phyloP scores from a whole-genome alignment of 495 filamentous ascomycete species.

The Penicillium steckii region DNA sequence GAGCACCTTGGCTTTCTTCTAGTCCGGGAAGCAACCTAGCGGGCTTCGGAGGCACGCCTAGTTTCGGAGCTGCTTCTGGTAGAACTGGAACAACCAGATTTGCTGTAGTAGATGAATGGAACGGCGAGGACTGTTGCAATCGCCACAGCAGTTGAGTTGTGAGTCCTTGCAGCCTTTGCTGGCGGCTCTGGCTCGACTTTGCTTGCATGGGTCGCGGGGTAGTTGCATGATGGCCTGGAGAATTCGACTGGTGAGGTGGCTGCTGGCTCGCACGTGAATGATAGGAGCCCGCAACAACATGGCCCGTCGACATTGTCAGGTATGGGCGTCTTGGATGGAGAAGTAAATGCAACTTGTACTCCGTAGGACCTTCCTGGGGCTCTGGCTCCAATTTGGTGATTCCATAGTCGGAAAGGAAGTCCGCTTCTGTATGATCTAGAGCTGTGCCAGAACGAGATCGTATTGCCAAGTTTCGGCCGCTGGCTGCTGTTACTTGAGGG shows the following conservation, averaged over 20 bases:
- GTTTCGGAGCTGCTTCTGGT: conserved; percentile 57
- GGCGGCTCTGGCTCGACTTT: conserved; percentile 54
- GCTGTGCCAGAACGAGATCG: conserved; percentile 26
- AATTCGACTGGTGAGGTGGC: conserved; percentile 18
- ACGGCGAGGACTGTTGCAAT: conserved; percentile 88
- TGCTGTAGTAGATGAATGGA: conserved; percentile 73
- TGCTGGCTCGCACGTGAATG: conserved; percentile 44
- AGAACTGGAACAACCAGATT: conserved; percentile 71
- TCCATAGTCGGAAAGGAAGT: conserved; percentile 63
- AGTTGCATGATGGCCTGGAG: conserved; percentile 25
- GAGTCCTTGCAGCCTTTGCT: conserved; percentile 82
- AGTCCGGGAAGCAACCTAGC: conserved; percentile 72
- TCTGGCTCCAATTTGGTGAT: conserved; percentile 82
- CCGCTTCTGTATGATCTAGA: conserved; percentile 38
- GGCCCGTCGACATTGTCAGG: conserved; percentile 58
- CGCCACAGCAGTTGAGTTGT: conserved; percentile 96
- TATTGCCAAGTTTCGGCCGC: conserved; percentile 21
- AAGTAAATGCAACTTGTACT: conserved; percentile 96
- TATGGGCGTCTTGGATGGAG: conserved; percentile 75
- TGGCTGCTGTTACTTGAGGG: conserved; percentile 26
- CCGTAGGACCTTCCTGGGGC: conserved; percentile 89
- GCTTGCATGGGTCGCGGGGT: conserved; percentile 24
- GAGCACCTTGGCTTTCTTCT: conserved; percentile 86
- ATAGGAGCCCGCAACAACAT: conserved; percentile 58
- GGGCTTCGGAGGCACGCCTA: conserved; percentile 56